phyloP scores from a whole-genome alignment of 2,329 filamentous ascomycete genomes.

The Trichoderma sp. region DNA sequence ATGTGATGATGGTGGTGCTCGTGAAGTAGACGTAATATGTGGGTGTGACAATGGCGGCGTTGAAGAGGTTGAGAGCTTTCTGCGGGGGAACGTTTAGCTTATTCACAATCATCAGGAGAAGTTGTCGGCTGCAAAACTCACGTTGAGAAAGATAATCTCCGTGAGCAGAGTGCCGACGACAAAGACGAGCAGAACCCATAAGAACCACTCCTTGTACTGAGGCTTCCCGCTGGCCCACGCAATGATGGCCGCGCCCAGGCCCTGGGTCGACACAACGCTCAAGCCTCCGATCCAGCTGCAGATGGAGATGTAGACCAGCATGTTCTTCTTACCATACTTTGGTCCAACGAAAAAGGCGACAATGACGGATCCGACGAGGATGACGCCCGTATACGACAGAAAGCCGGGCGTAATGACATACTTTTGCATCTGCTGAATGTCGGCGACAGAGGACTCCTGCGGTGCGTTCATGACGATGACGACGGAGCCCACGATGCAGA shows the following conservation, averaged over 20 bases:
- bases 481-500: constrained; percentile 90
- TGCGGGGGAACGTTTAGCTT: constrained; percentile 44
- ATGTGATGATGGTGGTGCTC: constrained; percentile 90
- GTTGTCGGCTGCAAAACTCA: constrained; percentile 53
- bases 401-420: constrained; percentile 88
- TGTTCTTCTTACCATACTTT: constrained; percentile 90
- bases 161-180: constrained; percentile 86
- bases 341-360: constrained; percentile 81
- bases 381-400: constrained; percentile 77
- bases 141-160: constrained; percentile 94
- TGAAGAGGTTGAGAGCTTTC: constrained; percentile 98
- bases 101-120: background rate
- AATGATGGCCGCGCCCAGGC: constrained; percentile 86
- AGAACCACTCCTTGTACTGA: constrained; percentile 97
- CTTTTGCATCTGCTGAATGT: constrained; percentile 89
- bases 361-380: constrained; percentile 72
- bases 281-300: constrained; percentile 93
- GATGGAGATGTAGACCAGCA: constrained; percentile 96
- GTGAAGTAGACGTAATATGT: constrained; percentile 99
- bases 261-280: constrained; percentile 93
- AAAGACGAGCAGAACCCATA: constrained; percentile 89
- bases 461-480: constrained; percentile 95
- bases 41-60: constrained; percentile 93
- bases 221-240: constrained; percentile 78
- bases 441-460: constrained; percentile 76